These are phyloP conservation scores for Coemansia sp. DNA, from an alignment of 192 early-diverging fungal species.

Conservation along the genomic window DNA sequence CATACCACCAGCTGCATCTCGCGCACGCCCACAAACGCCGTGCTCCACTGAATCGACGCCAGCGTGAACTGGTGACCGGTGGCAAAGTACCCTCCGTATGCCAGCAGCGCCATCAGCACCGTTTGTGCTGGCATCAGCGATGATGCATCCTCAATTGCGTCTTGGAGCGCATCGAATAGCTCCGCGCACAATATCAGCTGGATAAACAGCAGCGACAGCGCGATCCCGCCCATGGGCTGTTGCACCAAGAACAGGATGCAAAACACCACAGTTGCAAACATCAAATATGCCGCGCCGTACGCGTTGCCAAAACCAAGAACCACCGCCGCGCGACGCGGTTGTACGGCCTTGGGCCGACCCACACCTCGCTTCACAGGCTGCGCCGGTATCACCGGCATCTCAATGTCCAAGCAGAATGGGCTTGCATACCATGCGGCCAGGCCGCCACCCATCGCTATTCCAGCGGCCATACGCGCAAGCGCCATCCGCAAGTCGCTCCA, in stretches of 20 bases:
- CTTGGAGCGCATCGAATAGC: constrained; percentile 47
- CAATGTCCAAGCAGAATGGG: constrained; percentile 56
- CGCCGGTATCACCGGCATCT: neutral
- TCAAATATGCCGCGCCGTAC: constrained; percentile 64
- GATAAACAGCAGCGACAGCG: constrained; percentile 48
- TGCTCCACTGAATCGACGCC: constrained; percentile 85
- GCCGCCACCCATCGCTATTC: constrained; percentile 53
- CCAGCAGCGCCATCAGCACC: constrained; percentile 52
- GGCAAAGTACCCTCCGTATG: constrained; percentile 71
- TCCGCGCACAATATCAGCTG: constrained; percentile 50
- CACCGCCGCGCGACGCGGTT: constrained; percentile 21
- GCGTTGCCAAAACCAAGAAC: constrained; percentile 64
- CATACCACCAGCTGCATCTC: constrained; percentile 66
- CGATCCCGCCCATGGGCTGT: constrained; percentile 76
- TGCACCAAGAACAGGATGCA: constrained; percentile 64
- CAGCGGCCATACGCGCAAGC: constrained; percentile 55
- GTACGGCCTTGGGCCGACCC: neutral
- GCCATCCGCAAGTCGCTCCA: constrained; percentile 50
- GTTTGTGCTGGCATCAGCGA: constrained; percentile 42
- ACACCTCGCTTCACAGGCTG: neutral
- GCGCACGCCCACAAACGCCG: constrained; percentile 79
- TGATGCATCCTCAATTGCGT: constrained; percentile 3
- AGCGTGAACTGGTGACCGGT: constrained; percentile 92
- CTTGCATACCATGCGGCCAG: constrained; percentile 52
- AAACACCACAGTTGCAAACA: constrained; percentile 59